Percentiles rank a stretch among this genome's conserved stretches.
Evolutionary conservation across 129 eudicot genomes (phyloP).

Genomic region (Smallanthus sonchifolius): DNA sequence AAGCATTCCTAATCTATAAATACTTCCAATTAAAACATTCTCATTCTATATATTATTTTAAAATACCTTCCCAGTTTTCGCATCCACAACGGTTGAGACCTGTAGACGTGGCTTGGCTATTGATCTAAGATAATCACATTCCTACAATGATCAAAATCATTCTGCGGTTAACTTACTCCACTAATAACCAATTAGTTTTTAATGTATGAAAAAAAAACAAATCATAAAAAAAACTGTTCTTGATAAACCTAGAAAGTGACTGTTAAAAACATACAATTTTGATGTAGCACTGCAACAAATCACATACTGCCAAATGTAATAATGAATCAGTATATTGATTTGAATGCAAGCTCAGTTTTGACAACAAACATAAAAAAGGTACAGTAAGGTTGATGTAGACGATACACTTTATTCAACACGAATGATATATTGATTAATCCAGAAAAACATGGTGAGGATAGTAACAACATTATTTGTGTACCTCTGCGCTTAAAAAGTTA

Average conservation of each 20-base stretch:
- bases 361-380: neutral
- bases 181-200: neutral
- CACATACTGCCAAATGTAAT: neutral
- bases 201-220: neutral
- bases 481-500: slow-evolving; percentile 82
- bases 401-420: neutral
- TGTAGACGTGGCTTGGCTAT: slow-evolving; percentile 76
- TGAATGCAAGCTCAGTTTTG: neutral
- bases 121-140: slow-evolving; percentile 86
- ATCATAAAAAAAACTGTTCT: neutral
- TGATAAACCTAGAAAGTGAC: neutral
- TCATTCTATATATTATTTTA: neutral
- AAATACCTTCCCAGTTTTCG: slow-evolving; percentile 88
- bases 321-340: neutral
- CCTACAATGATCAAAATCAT: slow-evolving; percentile 35
- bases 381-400: slow-evolving; percentile 6
- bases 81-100: slow-evolving; percentile 83
- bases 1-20: neutral
- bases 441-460: slow-evolving; percentile 3
- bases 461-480: slow-evolving; percentile 22
- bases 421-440: neutral
- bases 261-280: neutral
- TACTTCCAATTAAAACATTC: neutral
- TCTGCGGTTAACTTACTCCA: neutral
- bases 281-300: neutral